A percentile compares a stretch with the other conserved stretches of the same genome.
Evolutionary conservation across 2,329 filamentous ascomycete species (phyloP).

Genomic region (Pseudocercospora crystallina): DNA sequence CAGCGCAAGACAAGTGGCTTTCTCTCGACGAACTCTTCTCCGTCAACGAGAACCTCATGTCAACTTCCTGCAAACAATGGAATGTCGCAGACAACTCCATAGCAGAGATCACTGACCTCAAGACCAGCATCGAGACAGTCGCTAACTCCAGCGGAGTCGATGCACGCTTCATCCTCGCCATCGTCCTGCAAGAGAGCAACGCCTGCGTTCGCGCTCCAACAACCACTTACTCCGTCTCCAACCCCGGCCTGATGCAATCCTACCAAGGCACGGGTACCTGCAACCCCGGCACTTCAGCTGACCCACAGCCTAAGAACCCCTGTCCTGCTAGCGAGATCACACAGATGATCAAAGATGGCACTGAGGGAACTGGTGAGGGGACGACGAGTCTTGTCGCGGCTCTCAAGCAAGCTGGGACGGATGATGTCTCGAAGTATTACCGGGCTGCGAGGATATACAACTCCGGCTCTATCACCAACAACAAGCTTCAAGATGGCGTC

Average conservation of each 20-base stretch:
- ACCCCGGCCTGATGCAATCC: slow-evolving; percentile 49
- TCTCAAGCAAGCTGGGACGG: slow-evolving; percentile 22
- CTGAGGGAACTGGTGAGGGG: slow-evolving; percentile 39
- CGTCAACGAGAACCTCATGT: slow-evolving; percentile 35
- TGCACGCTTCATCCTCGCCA: slow-evolving; percentile 43
- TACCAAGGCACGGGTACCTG: slow-evolving; percentile 40
- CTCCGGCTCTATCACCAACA: slow-evolving; percentile 35
- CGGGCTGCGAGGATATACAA: slow-evolving; percentile 50
- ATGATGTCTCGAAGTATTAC: slow-evolving; percentile 44
- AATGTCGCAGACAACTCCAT: slow-evolving; percentile 37
- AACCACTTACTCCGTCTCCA: slow-evolving; percentile 41
- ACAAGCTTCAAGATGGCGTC: slow-evolving; percentile 1
- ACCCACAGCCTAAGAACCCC: slow-evolving; percentile 33
- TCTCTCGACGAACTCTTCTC: slow-evolving; percentile 26
- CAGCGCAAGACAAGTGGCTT: slow-evolving; percentile 16
- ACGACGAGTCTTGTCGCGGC: slow-evolving; percentile 39
- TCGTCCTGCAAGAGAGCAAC: slow-evolving; percentile 45
- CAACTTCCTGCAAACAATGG: slow-evolving; percentile 36
- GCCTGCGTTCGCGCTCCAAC: slow-evolving; percentile 46
- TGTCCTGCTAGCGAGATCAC: slow-evolving; percentile 40
- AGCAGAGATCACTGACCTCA: slow-evolving; percentile 40
- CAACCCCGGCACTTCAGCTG: slow-evolving; percentile 25
- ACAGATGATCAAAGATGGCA: slow-evolving; percentile 46
- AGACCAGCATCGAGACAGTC: slow-evolving; percentile 37
- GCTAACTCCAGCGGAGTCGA: slow-evolving; percentile 37